Conservation (phyloP, 495 filamentous ascomycete genomes). For the Chaetomium tenue region DNA sequence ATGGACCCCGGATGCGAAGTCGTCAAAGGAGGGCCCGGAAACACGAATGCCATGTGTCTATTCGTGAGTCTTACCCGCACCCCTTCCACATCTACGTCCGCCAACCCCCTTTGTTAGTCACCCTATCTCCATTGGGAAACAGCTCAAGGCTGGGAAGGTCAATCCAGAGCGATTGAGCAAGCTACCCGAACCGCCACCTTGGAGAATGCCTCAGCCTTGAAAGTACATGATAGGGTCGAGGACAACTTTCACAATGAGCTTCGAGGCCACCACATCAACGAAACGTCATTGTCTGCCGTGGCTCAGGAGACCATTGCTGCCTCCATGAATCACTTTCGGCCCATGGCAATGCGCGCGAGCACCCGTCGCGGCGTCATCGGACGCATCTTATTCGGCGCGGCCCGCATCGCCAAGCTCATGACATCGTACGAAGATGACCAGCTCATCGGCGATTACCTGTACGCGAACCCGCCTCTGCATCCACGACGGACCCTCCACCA, state of each 20-base stretch:
- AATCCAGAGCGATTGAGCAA: slow-evolving; percentile 18
- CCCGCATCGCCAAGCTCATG: slow-evolving; percentile 22
- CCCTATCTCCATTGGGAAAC: slow-evolving; percentile 26
- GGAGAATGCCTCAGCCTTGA: slow-evolving; percentile 3
- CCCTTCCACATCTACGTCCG: no score
- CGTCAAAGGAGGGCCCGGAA: slow-evolving; percentile 3
- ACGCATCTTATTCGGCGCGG: slow-evolving; percentile 21
- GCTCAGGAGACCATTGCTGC: slow-evolving; percentile 16
- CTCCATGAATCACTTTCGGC: slow-evolving; percentile 19
- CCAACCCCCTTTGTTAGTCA: background rate
- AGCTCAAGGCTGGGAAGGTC: slow-evolving; percentile 15
- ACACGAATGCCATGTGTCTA: slow-evolving; percentile 17
- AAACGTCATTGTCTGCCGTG: slow-evolving; percentile 17
- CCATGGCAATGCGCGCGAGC: slow-evolving; percentile 20
- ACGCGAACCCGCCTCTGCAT: slow-evolving; percentile 21
- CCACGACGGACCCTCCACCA: slow-evolving; percentile 22
- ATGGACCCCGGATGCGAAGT: slow-evolving; percentile 17
- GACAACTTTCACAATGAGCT: slow-evolving; percentile 24
- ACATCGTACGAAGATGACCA: slow-evolving; percentile 20
- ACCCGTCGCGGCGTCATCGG: slow-evolving; percentile 22
- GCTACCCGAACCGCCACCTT: slow-evolving; percentile 14
- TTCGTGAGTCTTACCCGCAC: background rate
- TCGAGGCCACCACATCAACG: slow-evolving; percentile 18
- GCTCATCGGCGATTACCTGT: slow-evolving; percentile 18
- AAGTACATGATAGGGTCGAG: slow-evolving; percentile 13